Percentiles rank a stretch among this genome's conserved stretches.
phyloP scores from a whole-genome alignment of 2,329 filamentous ascomycete species.

The Epichloe sibirici region DNA sequence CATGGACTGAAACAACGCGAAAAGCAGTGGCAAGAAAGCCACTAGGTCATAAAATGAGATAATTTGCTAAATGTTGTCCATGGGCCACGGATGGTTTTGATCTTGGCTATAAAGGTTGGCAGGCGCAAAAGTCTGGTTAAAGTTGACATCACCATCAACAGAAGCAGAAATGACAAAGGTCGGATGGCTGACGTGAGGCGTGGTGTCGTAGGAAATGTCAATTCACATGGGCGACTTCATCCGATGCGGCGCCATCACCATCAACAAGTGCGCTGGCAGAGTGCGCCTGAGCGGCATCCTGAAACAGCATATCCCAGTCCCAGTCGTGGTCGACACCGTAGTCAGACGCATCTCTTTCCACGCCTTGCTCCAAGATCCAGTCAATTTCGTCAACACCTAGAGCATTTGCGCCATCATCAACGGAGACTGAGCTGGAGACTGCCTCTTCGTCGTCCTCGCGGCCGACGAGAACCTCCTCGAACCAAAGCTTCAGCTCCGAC shows the following conservation, averaged over 20 bases:
- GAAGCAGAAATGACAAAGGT: background rate
- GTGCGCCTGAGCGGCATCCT: background rate
- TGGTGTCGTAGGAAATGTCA: background rate
- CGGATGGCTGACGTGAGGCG: background rate
- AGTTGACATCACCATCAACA: background rate
- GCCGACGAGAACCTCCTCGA: constrained; percentile 31
- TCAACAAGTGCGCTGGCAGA: background rate
- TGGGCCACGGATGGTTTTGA: background rate
- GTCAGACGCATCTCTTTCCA: background rate
- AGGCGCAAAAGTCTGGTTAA: background rate
- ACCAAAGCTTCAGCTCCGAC: constrained; percentile 47
- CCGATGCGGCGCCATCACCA: background rate
- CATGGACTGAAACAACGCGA: background rate
- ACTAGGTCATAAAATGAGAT: background rate
- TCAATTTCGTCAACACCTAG: background rate
- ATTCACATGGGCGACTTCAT: background rate
- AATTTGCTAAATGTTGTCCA: background rate
- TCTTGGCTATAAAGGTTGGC: background rate
- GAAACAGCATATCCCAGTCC: background rate
- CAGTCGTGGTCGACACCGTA: background rate
- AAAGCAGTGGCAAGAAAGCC: background rate
- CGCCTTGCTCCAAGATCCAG: background rate
- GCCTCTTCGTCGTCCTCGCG: constrained; percentile 24
- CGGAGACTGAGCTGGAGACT: constrained; percentile 7
- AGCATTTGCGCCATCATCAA: constrained; percentile 15